phyloP scores from a whole-genome alignment of 768 basidiomycete genomes.

The Podaxis rugospora region DNA sequence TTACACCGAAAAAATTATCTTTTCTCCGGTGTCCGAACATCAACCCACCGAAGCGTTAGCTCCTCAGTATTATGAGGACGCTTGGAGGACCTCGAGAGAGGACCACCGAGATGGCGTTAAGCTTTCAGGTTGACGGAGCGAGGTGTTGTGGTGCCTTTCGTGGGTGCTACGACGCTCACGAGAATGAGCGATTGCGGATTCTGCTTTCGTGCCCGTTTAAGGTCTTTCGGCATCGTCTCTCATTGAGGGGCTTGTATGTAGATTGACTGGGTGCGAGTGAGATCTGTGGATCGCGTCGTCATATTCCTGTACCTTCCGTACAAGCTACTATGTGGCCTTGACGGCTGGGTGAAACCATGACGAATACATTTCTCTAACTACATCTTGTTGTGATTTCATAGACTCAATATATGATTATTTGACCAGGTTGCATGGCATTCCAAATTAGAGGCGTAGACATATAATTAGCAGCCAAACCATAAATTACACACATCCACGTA shows the following conservation, averaged over 20 bases:
- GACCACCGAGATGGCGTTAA: slow-evolving; percentile 43
- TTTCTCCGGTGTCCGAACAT: slow-evolving; percentile 55
- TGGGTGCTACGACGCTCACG: slow-evolving; percentile 30
- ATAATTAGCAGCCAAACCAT: slow-evolving; percentile 5
- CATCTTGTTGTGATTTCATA: neutral
- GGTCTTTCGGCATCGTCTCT: slow-evolving; percentile 58
- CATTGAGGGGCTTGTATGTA: slow-evolving; percentile 34
- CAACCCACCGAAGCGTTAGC: slow-evolving; percentile 65
- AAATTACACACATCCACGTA: neutral
- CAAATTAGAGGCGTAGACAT: neutral
- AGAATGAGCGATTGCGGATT: slow-evolving; percentile 34
- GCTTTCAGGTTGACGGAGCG: slow-evolving; percentile 76
- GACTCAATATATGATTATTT: neutral
- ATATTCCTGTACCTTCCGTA: slow-evolving; percentile 85
- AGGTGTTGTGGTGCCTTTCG: slow-evolving; percentile 39
- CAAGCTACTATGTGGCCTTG: slow-evolving; percentile 75
- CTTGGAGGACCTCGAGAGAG: slow-evolving; percentile 1
- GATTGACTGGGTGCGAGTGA: slow-evolving; percentile 19
- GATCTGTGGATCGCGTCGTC: slow-evolving; percentile 48
- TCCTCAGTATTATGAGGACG: slow-evolving; percentile 10
- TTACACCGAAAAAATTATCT: slow-evolving; percentile 16
- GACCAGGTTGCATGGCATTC: neutral
- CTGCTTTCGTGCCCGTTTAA: slow-evolving; percentile 33
- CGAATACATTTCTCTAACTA: slow-evolving; percentile 43
- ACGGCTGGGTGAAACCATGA: slow-evolving; percentile 84